phyloP scores from a whole-genome alignment of 805 yeast genomes.

The Hermanozyma aechmeae region DNA sequence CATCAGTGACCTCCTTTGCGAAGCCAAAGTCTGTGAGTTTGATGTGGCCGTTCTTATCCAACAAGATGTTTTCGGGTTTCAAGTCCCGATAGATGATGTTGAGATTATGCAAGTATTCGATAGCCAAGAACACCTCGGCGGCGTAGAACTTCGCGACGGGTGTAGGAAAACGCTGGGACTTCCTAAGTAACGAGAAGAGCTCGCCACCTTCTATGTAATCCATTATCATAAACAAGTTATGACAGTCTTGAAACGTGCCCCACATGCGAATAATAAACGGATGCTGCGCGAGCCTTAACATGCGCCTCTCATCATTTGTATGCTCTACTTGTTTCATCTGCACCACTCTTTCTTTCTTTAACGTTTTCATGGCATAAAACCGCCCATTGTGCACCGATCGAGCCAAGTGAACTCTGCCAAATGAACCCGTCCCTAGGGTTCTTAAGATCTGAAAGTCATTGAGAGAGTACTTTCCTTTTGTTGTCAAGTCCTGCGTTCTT shows the following conservation, averaged over 20 bases:
- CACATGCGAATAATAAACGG: constrained; percentile 56
- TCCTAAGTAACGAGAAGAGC: constrained; percentile 44
- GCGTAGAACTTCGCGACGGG: constrained; percentile 59
- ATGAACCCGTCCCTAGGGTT: constrained; percentile 53
- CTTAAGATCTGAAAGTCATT: constrained; percentile 47
- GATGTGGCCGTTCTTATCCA: constrained; percentile 52
- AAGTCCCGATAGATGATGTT: constrained; percentile 53
- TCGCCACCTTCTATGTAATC: constrained; percentile 61
- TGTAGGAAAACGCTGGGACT: constrained; percentile 51
- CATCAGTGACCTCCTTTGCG: constrained; percentile 52
- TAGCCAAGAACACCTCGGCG: constrained; percentile 50
- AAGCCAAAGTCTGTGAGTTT: constrained; percentile 56
- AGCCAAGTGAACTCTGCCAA: constrained; percentile 52
- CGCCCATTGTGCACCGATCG: constrained; percentile 51
- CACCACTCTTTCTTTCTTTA: constrained; percentile 48
- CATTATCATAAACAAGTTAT: constrained; percentile 53
- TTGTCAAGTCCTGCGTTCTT: too few species aligned
- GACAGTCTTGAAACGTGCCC: constrained; percentile 58
- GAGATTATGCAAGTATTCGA: constrained; percentile 50
- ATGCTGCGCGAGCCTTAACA: constrained; percentile 49
- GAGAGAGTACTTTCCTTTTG: constrained; percentile 50
- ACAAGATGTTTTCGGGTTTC: constrained; percentile 51
- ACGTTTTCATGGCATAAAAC: constrained; percentile 51
- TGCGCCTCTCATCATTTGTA: constrained; percentile 53
- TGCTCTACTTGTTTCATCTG: constrained; percentile 58